phyloP scores from a whole-genome alignment of 225 moss, liverwort and hornwort species.

The Bryum argenteum region DNA sequence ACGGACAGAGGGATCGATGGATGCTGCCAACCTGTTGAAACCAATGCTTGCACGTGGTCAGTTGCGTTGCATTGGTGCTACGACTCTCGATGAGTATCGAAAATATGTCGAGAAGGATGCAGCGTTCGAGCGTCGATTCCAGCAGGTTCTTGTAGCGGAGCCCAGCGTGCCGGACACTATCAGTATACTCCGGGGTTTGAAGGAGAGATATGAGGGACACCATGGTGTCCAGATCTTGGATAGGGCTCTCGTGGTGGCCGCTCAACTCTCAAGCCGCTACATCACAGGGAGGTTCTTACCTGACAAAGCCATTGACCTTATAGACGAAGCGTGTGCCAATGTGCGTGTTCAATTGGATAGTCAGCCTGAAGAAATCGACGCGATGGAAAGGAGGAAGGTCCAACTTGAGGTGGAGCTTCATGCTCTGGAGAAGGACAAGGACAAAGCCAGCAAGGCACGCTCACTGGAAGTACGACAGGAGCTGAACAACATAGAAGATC shows the following conservation, averaged over 20 bases:
- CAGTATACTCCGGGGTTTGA: slow-evolving; percentile 86
- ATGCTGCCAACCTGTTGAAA: slow-evolving; percentile 95
- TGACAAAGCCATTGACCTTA: slow-evolving; percentile 87
- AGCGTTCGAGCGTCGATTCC: slow-evolving; percentile 91
- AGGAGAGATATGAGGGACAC: slow-evolving; percentile 94
- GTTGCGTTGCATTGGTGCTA: slow-evolving; percentile 90
- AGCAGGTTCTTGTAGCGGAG: slow-evolving; percentile 85
- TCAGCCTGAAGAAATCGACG: slow-evolving; percentile 90
- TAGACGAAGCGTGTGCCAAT: slow-evolving; percentile 97
- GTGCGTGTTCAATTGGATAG: slow-evolving; percentile 95
- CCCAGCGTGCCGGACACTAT: slow-evolving; percentile 84
- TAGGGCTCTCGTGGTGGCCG: slow-evolving; percentile 82
- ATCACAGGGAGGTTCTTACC: slow-evolving; percentile 83
- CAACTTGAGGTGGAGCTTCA: slow-evolving; percentile 93
- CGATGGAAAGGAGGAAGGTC: slow-evolving; percentile 73
- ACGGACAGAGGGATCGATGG: slow-evolving; percentile 87
- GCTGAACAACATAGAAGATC: slow-evolving; percentile 67
- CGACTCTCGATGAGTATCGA: slow-evolving; percentile 81
- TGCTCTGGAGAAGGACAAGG: slow-evolving; percentile 94
- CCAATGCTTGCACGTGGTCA: slow-evolving; percentile 97
- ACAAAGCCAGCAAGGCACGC: slow-evolving; percentile 94
- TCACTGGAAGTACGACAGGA: slow-evolving; percentile 76
- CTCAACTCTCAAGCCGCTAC: slow-evolving; percentile 84
- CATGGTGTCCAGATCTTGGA: slow-evolving; percentile 88
- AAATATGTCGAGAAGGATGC: slow-evolving; percentile 98